phyloP scores from a whole-genome alignment of 495 filamentous ascomycete genomes.

The Penicillium verhagenii region DNA sequence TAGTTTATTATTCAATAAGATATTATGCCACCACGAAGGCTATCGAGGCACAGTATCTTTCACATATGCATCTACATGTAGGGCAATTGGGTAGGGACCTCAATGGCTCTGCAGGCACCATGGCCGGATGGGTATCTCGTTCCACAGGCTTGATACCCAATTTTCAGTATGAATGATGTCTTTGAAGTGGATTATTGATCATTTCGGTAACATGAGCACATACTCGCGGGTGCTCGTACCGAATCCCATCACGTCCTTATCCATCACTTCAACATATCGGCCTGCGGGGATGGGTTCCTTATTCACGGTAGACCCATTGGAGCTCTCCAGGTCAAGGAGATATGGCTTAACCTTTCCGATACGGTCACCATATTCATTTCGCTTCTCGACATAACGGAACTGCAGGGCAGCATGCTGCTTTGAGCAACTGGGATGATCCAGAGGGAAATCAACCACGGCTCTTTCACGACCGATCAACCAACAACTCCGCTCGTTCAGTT shows the following conservation, averaged over 20 bases:
- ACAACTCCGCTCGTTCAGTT: slow-evolving; percentile 72
- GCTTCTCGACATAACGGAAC: slow-evolving; percentile 80
- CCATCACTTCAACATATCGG: slow-evolving; percentile 80
- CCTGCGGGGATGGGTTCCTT: slow-evolving; percentile 67
- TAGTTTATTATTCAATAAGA: background rate
- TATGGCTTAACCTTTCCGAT: slow-evolving; percentile 83
- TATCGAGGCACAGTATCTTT: background rate
- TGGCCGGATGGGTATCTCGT: background rate
- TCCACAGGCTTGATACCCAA: background rate
- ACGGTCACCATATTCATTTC: slow-evolving; percentile 82
- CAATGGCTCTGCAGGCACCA: background rate
- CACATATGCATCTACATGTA: background rate
- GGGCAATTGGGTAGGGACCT: background rate
- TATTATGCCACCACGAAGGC: background rate
- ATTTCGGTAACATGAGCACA: slow-evolving; percentile 66
- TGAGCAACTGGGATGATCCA: slow-evolving; percentile 88
- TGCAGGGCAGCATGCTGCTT: slow-evolving; percentile 96
- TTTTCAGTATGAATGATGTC: too few species aligned
- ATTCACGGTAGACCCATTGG: slow-evolving; percentile 86
- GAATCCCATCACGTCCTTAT: slow-evolving; percentile 87
- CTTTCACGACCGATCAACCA: slow-evolving; percentile 87
- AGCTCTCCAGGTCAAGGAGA: slow-evolving; percentile 88
- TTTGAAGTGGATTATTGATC: background rate
- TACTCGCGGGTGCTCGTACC: slow-evolving; percentile 86
- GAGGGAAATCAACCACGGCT: slow-evolving; percentile 74